phyloP scores from a whole-genome alignment of 495 filamentous ascomycete genomes.

The Parathielavia hyrcaniae region DNA sequence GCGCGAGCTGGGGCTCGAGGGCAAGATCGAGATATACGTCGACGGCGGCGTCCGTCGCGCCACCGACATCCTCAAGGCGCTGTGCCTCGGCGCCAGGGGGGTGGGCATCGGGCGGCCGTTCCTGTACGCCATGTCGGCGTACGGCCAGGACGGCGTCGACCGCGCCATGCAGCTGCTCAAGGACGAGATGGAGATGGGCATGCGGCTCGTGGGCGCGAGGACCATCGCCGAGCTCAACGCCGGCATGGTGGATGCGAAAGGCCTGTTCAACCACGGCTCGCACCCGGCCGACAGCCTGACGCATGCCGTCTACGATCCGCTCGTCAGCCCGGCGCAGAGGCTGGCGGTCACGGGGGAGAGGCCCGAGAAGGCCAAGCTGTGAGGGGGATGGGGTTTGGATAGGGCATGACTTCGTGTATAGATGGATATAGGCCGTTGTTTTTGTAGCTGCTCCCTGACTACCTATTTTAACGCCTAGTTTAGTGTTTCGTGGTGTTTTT shows the following conservation, averaged over 20 bases:
- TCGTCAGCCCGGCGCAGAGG: conserved; percentile 42
- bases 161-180: conserved; percentile 90
- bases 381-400: neutral
- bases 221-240: conserved; percentile 71
- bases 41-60: conserved; percentile 87
- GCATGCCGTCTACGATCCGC: conserved; percentile 38
- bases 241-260: conserved; percentile 68
- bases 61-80: conserved; percentile 93
- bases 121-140: conserved; percentile 91
- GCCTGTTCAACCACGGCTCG: conserved; percentile 62
- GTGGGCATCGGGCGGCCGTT: conserved; percentile 95
- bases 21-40: conserved; percentile 82
- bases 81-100: conserved; percentile 86
- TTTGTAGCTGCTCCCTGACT: too few relatives aligned
- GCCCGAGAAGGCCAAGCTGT: conserved; percentile 27
- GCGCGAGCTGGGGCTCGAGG: conserved; percentile 70
- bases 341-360: conserved; percentile 15
- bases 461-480: too few relatives aligned
- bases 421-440: too few relatives aligned
- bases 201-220: conserved; percentile 81
- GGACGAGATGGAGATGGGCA: conserved; percentile 99
- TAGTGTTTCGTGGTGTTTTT: too few relatives aligned
- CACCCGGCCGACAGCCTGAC: conserved; percentile 61
- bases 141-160: conserved; percentile 80
- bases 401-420: neutral